Percentiles rank a stretch among this genome's conserved stretches.
Conservation (phyloP, 169 alveolate genomes). For the Cyclospora cayetanensis region DNA sequence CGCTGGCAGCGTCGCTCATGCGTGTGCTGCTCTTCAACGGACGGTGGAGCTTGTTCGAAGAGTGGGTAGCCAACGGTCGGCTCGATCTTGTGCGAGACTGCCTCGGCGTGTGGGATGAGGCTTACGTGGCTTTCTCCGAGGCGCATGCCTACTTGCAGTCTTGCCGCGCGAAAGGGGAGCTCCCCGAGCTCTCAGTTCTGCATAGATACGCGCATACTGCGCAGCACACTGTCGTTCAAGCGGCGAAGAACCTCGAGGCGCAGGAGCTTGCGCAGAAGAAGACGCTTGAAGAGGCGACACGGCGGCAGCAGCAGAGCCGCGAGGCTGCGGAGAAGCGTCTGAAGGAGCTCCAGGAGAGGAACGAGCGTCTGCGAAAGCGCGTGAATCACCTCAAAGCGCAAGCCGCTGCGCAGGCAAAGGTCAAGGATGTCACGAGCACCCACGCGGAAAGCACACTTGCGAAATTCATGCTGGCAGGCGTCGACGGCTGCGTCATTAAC, state of each 20-base stretch:
- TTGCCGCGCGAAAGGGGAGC: slow-evolving; percentile 8
- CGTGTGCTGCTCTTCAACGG: slow-evolving; percentile 64
- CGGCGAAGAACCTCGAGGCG: slow-evolving; percentile 48
- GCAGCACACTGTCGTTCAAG: slow-evolving; percentile 37
- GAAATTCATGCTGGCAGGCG: slow-evolving; percentile 50
- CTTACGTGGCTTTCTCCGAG: slow-evolving; percentile 26
- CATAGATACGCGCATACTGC: slow-evolving; percentile 68
- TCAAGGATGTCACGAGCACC: slow-evolving; percentile 7
- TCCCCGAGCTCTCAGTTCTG: slow-evolving; percentile 26
- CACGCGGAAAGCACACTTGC: slow-evolving; percentile 19
- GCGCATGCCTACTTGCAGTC: slow-evolving; percentile 50
- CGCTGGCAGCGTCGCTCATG: slow-evolving; percentile 61
- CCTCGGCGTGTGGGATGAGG: slow-evolving; percentile 69
- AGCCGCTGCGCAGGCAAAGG: not conserved
- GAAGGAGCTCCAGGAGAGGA: slow-evolving; percentile 28
- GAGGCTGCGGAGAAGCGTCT: slow-evolving; percentile 37
- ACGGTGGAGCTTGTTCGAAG: slow-evolving; percentile 35
- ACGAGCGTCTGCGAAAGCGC: not conserved
- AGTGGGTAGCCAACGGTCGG: slow-evolving; percentile 39
- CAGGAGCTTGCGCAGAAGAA: not conserved
- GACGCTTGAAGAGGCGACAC: slow-evolving; percentile 31
- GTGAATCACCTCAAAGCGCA: slow-evolving; percentile 51
- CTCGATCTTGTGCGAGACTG: slow-evolving; percentile 45
- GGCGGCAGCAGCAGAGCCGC: slow-evolving; percentile 2
- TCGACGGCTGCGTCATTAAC: slow-evolving; percentile 1